A percentile compares a stretch with the other conserved stretches of the same genome.
These are phyloP conservation scores for Cladosporium sp. DNA, from an alignment of 2,329 filamentous ascomycete genomes.

Conservation along the genomic window DNA sequence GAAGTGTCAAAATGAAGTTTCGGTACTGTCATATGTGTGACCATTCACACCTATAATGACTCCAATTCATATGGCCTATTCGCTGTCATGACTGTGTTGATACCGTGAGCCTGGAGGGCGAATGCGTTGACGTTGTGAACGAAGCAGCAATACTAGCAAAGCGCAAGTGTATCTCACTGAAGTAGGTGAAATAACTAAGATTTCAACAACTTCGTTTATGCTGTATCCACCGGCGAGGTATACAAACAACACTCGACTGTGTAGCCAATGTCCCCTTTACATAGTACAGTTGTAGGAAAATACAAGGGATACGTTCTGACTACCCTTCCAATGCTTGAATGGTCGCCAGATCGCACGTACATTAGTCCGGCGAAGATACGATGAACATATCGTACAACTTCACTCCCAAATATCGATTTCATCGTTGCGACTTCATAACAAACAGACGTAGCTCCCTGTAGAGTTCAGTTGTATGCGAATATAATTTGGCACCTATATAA, in stretches of 20 bases:
- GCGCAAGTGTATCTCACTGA: not conserved
- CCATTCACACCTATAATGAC: too few relatives aligned
- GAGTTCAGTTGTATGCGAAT: not conserved
- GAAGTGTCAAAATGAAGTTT: not conserved
- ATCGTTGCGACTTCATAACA: not conserved
- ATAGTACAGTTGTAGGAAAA: not conserved
- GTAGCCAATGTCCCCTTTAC: not conserved
- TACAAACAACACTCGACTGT: not conserved
- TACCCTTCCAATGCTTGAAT: not conserved
- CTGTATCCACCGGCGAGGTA: not conserved
- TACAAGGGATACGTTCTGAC: not conserved
- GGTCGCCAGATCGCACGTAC: not conserved
- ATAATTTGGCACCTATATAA: not conserved
- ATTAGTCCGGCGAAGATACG: not conserved
- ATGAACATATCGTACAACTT: not conserved
- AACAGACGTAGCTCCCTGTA: not conserved
- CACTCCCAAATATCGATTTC: not conserved
- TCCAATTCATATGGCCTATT: not conserved
- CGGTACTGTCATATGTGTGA: not conserved
- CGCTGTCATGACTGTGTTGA: not conserved
- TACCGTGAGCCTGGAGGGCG: not conserved
- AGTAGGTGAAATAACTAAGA: not conserved
- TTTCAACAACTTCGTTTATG: not conserved
- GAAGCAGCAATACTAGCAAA: not conserved
- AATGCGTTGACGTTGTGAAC: not conserved